Base-by-base conservation (phyloP, 176 grass and related monocot genomes). In the Cenchrus americanus region DNA sequence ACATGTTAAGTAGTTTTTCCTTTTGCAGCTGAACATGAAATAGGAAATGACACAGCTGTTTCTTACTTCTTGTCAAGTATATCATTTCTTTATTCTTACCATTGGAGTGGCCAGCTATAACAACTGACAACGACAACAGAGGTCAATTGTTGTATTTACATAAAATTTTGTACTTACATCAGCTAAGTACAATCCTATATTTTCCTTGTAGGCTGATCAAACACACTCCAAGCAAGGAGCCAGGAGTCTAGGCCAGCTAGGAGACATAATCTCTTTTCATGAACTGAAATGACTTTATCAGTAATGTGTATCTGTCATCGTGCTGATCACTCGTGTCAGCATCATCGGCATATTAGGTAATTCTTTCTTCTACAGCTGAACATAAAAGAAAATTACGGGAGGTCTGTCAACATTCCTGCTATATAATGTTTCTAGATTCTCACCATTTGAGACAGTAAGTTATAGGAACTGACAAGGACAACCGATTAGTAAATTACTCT, bases 191-290 rank as follows among this genome's bases (percentile, higher is more conserved):
- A 79, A 47, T 46, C 11, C 30, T 12, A 52, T 89, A 41, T 69
- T 83, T 87, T 54, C 11, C 40, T 47, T 78, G 55, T n/a, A 62
- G 37, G 21, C 62, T 78, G 76, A 63, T 62, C 6, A 61, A 60
- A 57, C 71, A 40, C 47, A 71, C 37, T 63, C 37, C 14, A 27
- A 49, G 1, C 10, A 22, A 26, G 5, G 10, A 37, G 7, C 32
- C 32, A 66, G 30, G 15, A 40, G 30, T 14, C 15, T 66, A 37
- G 30, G 63, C 40, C 32, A 8, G 15, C 32, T 40, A 40, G 63
- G 63, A 66, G 63, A 8, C 63, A 24, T 50, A 15, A 26, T 48
- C 5, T 62, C 17, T 24, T 8, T 79, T 58, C 63, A 2, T 27
- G 47, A 70, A 63, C 10, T 18, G 3, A 13, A 22, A 61, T 37